Evolutionary conservation across 1,284 basidiomycete species (phyloP), one percentile per base, ranked within the genome.

Genomic region (Ganoderma lingzhi): DNA sequence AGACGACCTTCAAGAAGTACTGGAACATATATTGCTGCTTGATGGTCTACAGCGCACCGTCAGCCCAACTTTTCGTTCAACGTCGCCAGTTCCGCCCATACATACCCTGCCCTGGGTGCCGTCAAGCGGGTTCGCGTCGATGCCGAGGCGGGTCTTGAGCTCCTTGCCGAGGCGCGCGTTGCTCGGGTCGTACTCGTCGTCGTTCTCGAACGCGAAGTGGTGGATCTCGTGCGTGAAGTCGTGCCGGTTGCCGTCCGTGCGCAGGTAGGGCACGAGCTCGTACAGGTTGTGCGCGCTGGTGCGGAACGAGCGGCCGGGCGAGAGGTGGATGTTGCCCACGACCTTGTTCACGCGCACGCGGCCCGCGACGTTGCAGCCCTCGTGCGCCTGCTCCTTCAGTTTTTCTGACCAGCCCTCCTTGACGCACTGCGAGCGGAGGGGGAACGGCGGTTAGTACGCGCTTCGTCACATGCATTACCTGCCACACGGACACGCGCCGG

Each of bases 1-100:
- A 96, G 44, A 98, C 96, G 60, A 98, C 96, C 81, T 99, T 99
- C 78, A 99, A 85, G 89, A 98, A 99, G 82, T 99, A 97, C 78
- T 96, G 95, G 87, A 95, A 97, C 95, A 96, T 96, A 79, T 94
- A 96, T 73, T 93, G 87, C 37, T 92, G 82, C 80, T 90, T 89
- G 71, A 78, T 80, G 1, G 92, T 92, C 90, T 93, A 73, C 28
- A 63, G 56, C 8, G 35, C 30, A 73, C 62, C 60, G 53, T 39
- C 28, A 64, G 68, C 58, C 66, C 10, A 0, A 4, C 44, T 41
- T n/a, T 30, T 30, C 51, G 62, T 56, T 23, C 12, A 2, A n/a
- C 30, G 2, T 14, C 19, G 53, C 2, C 12, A 5, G 1, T 41
- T 35, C 30, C 4, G 30, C 53, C 15, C 10, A 23, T 12, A 79